A percentile compares a stretch with the other conserved stretches of the same genome.
Evolutionary conservation across 2,329 filamentous ascomycete species (phyloP).

Genomic region (Colletotrichum tanaceti): DNA sequence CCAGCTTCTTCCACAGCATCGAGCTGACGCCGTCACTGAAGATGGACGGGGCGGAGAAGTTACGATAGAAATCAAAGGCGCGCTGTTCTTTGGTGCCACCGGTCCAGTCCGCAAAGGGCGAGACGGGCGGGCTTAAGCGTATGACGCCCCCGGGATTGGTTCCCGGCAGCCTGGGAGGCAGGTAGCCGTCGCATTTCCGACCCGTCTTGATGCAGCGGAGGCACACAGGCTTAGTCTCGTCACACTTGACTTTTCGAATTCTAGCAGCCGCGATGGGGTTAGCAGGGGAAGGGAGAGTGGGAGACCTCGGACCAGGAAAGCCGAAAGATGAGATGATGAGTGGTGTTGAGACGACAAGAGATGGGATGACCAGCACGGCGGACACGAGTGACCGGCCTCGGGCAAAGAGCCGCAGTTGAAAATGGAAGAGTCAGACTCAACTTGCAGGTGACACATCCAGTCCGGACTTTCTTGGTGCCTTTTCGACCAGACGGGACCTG

Average conservation of each 20-base stretch:
- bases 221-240: constrained; percentile 65
- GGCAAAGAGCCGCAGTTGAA: background rate
- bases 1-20: constrained; percentile 58
- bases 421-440: constrained; percentile 48
- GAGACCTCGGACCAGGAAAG: background rate
- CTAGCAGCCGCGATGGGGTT: constrained; percentile 46
- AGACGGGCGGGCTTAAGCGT: constrained; percentile 25
- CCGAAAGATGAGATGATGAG: background rate
- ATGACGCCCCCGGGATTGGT: constrained; percentile 29
- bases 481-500: constrained; percentile 48
- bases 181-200: constrained; percentile 68
- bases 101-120: constrained; percentile 26
- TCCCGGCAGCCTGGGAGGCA: constrained; percentile 43
- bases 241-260: constrained; percentile 68
- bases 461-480: constrained; percentile 59
- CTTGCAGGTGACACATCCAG: constrained; percentile 68
- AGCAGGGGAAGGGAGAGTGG: background rate
- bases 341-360: background rate
- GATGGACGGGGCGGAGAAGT: constrained; percentile 53
- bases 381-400: background rate
- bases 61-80: constrained; percentile 51
- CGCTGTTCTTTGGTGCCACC: constrained; percentile 40
- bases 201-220: constrained; percentile 65
- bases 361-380: background rate
- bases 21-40: constrained; percentile 53